These are phyloP conservation scores for Cystobasidiaceae sp. DNA, from an alignment of 1,284 basidiomycete species.

Conservation along the genomic window DNA sequence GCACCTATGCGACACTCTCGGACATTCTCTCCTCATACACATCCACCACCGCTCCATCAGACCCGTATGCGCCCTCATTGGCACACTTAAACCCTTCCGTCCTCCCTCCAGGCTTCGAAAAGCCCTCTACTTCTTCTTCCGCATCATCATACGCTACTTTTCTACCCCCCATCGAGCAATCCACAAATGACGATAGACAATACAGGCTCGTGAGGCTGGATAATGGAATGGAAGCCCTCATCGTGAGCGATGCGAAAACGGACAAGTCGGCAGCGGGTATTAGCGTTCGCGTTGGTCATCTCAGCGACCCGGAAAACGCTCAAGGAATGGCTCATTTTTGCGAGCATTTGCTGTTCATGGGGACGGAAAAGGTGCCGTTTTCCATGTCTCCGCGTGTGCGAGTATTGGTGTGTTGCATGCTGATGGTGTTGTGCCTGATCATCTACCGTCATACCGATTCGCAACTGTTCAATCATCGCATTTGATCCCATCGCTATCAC, in stretches of 20 bases:
- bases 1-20: constrained; percentile 6
- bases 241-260: constrained; percentile 72
- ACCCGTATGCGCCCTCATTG: constrained; percentile 70
- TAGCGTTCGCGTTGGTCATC: constrained; percentile 90
- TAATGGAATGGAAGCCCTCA: constrained; percentile 79
- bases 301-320: constrained; percentile 68
- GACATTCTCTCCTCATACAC: constrained; percentile 6
- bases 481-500: no score
- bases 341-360: constrained; percentile 94
- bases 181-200: constrained; percentile 67
- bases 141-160: constrained; percentile 56
- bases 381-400: no score
- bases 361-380: constrained; percentile 51
- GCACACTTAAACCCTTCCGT: constrained; percentile 49
- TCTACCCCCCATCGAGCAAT: constrained; percentile 65
- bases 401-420: no score
- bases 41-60: constrained; percentile 5
- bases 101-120: constrained; percentile 22
- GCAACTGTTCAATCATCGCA: no score
- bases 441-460: no score
- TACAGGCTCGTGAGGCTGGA: constrained; percentile 77
- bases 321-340: constrained; percentile 80
- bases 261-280: constrained; percentile 95
- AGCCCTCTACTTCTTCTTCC: constrained; percentile 54
- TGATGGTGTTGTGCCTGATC: no score